phyloP scores from a whole-genome alignment of 2,329 filamentous ascomycete species.

The Hypoxylon sp. region DNA sequence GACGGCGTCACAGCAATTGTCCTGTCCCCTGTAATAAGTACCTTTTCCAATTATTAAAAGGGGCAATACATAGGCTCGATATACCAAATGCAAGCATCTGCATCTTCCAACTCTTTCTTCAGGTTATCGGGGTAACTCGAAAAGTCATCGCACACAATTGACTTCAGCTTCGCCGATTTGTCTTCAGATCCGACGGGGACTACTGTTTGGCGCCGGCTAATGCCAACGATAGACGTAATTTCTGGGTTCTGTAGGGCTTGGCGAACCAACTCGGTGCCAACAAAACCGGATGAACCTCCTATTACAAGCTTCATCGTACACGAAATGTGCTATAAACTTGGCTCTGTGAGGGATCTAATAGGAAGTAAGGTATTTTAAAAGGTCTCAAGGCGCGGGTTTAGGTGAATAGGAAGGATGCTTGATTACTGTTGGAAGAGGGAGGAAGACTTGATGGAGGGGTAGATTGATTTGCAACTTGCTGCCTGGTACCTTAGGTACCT shows the following conservation, averaged over 20 bases:
- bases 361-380: too few relatives aligned
- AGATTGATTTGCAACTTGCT: too few relatives aligned
- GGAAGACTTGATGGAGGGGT: too few relatives aligned
- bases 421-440: too few relatives aligned
- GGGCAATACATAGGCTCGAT: neutral
- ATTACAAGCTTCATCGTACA: neutral
- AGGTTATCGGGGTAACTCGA: neutral
- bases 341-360: too few relatives aligned
- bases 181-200: neutral
- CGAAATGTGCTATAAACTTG: too few relatives aligned
- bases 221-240: neutral
- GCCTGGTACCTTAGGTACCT: too few relatives aligned
- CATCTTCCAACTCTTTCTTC: neutral
- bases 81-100: conserved; percentile 1
- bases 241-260: neutral
- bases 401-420: too few relatives aligned
- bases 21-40: neutral
- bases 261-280: neutral
- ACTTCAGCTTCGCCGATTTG: neutral
- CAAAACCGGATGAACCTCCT: neutral
- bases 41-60: too few relatives aligned
- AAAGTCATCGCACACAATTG: neutral
- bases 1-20: neutral
- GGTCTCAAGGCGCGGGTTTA: too few relatives aligned
- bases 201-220: neutral